A percentile compares a stretch with the other conserved stretches of the same genome.
Evolutionary conservation across 768 basidiomycete species (phyloP).

Genomic region (Phanerochaete carnosa): DNA sequence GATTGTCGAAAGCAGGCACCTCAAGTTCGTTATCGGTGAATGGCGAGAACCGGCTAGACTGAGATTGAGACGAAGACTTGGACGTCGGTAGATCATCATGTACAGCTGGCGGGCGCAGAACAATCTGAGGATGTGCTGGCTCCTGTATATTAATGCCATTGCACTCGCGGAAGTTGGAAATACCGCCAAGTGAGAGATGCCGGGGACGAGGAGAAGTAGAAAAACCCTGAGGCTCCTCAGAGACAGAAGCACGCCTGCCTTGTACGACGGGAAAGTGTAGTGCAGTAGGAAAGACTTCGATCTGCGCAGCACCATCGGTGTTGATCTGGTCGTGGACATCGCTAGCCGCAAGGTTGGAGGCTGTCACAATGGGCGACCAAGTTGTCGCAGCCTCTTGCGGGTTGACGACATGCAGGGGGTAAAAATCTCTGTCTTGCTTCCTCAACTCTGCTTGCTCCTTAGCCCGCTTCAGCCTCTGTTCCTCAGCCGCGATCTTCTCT

Average conservation of each 20-base stretch:
- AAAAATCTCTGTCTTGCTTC: slow-evolving; percentile 40
- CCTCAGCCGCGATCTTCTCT: slow-evolving; percentile 61
- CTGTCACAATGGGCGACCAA: slow-evolving; percentile 14
- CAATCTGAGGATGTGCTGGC: slow-evolving; percentile 12
- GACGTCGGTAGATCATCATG: slow-evolving; percentile 36
- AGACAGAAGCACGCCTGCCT: slow-evolving; percentile 13
- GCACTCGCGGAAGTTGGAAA: slow-evolving; percentile 24
- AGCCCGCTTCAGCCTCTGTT: slow-evolving; percentile 52
- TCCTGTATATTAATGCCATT: slow-evolving; percentile 5
- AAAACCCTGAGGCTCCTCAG: slow-evolving; percentile 13
- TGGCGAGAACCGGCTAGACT: slow-evolving; percentile 45
- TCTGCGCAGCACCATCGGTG: slow-evolving; percentile 14
- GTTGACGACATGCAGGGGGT: slow-evolving; percentile 26
- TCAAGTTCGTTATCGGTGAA: slow-evolving; percentile 43
- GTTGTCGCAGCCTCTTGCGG: slow-evolving; percentile 17
- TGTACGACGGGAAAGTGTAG: background rate
- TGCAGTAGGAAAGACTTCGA: slow-evolving; percentile 18
- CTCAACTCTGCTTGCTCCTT: slow-evolving; percentile 55
- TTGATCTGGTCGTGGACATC: slow-evolving; percentile 16
- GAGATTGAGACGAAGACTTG: slow-evolving; percentile 22
- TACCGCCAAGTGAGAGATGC: slow-evolving; percentile 21
- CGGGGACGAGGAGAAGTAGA: slow-evolving; percentile 22
- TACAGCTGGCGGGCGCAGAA: slow-evolving; percentile 35
- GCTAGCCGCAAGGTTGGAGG: slow-evolving; percentile 9
- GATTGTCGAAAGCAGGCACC: slow-evolving; percentile 20